Base-by-base conservation (phyloP, 306 rosid species). In the Casuarina glauca region DNA sequence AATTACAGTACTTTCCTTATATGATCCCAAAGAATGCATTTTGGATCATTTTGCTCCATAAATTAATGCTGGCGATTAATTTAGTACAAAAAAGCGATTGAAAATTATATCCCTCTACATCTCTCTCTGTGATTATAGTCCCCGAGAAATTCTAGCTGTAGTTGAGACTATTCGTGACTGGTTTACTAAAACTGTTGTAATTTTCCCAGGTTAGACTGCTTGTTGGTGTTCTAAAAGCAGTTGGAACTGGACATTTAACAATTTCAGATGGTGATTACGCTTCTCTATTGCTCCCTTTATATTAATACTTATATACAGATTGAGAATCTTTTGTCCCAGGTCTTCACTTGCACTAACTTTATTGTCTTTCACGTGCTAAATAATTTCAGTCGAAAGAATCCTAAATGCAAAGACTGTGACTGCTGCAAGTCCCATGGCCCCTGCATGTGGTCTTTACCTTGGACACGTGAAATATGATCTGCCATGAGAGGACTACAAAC, bases 361-460 rank as follows among this genome's bases (percentile, higher is more conserved):
- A 26, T 26, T 77, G 16, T 26, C 45, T 63, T 64, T 77, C 49
- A 51, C 51, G 41, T 75, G 54, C 26, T 57, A 62, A 67, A 72
- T 79, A 74, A 74, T 74, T 75, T 72, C 92, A 93, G 99, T 95
- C 73, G 93, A 89, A 88, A 93, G 89, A 81, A 91, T 95, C 71
- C 84, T 93, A 81, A 84, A 86, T 44, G 97, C 97, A 6, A 95
- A 86, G 90, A 62, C 51, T 26, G 89, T 95, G 74, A 85, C 87
- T 38, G 92, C 97, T 54, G 74, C 97, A 51, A 89, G 97, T 85
- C 95, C 97, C 39, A 95, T 95, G 99, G 99, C 99, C n/a, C 99
- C 99, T 0, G 85, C 96, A 1, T 88, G 88, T 39, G 99, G 99
- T 75, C 96, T 95, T 19, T 92, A 89, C 79, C 92, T 95, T 39